These are phyloP conservation scores for Fusarium nelsonii DNA, from an alignment of 2,329 filamentous ascomycete species.

Conservation along the genomic window DNA sequence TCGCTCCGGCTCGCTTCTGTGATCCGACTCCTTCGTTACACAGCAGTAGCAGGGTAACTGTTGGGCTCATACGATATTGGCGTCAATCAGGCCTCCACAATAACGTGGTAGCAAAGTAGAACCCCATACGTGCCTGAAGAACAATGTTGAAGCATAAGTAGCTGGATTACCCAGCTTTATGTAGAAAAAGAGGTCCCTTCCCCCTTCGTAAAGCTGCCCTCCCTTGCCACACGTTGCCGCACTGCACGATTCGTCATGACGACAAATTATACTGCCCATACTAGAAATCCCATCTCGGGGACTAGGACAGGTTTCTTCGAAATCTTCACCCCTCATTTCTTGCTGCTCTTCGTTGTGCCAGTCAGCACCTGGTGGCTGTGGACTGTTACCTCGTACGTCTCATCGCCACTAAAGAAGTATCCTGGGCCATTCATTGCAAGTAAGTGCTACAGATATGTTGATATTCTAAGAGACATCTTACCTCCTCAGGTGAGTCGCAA, in stretches of 20 bases:
- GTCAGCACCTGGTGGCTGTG: conserved; percentile 20
- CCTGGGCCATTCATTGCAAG: conserved; percentile 52
- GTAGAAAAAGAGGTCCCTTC: not conserved
- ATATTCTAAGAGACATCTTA: too few relatives aligned
- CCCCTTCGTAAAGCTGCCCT: not conserved
- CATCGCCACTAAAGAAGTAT: conserved; percentile 49
- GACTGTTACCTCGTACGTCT: conserved; percentile 24
- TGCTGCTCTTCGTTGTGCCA: conserved; percentile 15
- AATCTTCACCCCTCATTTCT: not conserved
- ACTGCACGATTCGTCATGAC: not conserved
- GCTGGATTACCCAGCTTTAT: not conserved
- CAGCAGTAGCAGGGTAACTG: not conserved
- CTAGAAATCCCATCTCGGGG: too few relatives aligned
- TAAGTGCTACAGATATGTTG: conserved; percentile 23
- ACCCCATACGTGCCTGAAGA: not conserved
- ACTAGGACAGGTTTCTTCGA: not conserved
- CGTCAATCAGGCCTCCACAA: too few relatives aligned
- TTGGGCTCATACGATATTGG: not conserved
- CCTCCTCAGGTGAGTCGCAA: too few relatives aligned
- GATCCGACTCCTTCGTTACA: not conserved
- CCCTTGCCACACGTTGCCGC: not conserved
- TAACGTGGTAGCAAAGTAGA: not conserved
- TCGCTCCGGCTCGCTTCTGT: not conserved
- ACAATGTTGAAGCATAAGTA: too few relatives aligned
- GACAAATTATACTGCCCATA: not conserved